Evolutionary conservation across 2,329 filamentous ascomycete genomes (phyloP), one percentile per base, ranked within the genome.

Genomic region (Dichotomopilus funicola): DNA sequence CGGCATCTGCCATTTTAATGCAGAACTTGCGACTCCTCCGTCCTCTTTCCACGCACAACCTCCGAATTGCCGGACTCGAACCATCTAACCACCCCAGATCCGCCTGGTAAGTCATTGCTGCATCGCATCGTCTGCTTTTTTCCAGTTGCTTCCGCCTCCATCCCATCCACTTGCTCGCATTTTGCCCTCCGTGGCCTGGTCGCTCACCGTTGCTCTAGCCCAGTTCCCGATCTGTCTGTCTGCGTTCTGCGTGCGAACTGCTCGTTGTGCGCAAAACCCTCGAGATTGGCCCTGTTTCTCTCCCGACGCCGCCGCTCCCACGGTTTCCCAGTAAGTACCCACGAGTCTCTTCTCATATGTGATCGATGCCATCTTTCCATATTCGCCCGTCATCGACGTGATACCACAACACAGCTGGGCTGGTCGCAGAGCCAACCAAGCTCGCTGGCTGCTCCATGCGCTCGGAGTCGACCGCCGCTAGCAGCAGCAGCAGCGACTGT

Each of bases 251-350:
- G 19, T 27, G 19, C 19, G 19, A 27, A 27, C 19, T 27, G 19
- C 19, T 27, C 19, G 56, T 64, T 63, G 61, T 65, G 61, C 61
- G 63, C 58, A 57, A 55, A 53, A 55, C 53, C 56, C 49, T 53
- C 59, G 57, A 62, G 59, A 61, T 64, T 59, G 60, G 65, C 65
- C 58, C 59, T 60, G 56, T 61, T 58, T 59, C 53, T 40, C 53
- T 53, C 59, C 66, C 66, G 61, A 61, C 69, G 67, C 65, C 66
- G 64, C 63, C 68, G 65, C 68, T 67, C 55, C 57, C 62, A 60
- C 57, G 62, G 58, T 62, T 58, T 63, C 65, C 60, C 64, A 62
- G 73, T 75, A 68, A 71, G 73, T 71, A 59, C 59, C 63, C 61
- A 56, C 61, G 61, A 61, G 58, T 61, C 66, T 61, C 48, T 56